Conservation (phyloP, 148 eudicot genomes). For the Silene conica region DNA sequence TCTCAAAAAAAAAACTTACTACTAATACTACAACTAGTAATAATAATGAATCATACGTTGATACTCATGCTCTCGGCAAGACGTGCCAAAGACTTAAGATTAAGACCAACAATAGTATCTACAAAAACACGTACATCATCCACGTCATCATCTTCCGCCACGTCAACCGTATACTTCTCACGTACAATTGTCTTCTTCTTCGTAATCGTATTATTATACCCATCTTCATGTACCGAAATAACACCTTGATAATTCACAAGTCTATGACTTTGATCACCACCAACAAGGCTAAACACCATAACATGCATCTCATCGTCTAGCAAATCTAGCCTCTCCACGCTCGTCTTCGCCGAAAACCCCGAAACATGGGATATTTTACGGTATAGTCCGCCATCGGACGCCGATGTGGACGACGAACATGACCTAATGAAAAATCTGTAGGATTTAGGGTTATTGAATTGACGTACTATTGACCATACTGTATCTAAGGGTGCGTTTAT, state of each 20-base stretch:
- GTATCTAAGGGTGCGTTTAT: slow-evolving; percentile 47
- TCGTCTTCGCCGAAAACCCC: slow-evolving; percentile 35
- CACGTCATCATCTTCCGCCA: slow-evolving; percentile 15
- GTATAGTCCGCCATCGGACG: neutral
- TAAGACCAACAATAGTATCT: slow-evolving; percentile 20
- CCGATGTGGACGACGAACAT: neutral
- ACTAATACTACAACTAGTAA: no score
- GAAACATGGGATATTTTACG: slow-evolving; percentile 18
- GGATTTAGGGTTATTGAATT: slow-evolving; percentile 45
- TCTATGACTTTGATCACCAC: slow-evolving; percentile 15
- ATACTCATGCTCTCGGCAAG: neutral
- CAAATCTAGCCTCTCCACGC: slow-evolving; percentile 41
- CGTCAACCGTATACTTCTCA: slow-evolving; percentile 24
- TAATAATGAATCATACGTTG: no score
- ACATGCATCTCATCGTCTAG: slow-evolving; percentile 33
- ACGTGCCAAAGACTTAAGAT: slow-evolving; percentile 25
- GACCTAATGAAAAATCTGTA: slow-evolving; percentile 41
- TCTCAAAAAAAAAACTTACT: no score
- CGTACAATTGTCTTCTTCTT: slow-evolving; percentile 9
- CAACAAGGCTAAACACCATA: slow-evolving; percentile 17
- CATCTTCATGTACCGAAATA: slow-evolving; percentile 1
- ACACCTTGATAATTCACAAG: slow-evolving; percentile 16
- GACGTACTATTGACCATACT: slow-evolving; percentile 54
- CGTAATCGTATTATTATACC: no score
- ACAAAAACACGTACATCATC: slow-evolving; percentile 24